Evolutionary conservation across 306 rosid genomes (phyloP), one percentile per base, ranked within the genome.

Genomic region (Trifolium pratense): DNA sequence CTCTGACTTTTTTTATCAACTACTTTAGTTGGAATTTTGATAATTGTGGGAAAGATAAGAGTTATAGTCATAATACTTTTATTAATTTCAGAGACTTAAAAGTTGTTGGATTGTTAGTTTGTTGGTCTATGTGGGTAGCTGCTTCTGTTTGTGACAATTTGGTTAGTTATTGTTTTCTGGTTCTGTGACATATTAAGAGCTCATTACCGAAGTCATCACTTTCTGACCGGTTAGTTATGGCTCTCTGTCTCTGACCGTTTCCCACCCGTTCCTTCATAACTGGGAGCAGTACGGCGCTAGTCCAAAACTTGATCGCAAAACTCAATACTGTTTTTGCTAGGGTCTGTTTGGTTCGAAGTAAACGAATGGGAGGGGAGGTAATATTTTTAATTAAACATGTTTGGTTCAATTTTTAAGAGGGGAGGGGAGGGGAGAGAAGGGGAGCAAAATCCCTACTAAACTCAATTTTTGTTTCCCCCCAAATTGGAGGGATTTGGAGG

Each of bases 31-130:
- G 29, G 46, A 18, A 63, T 40, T 78, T 17, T 9, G 14, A 52
- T 70, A 62, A 17, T 71, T 29, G 60, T 52, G 3, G 32, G 39
- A 32, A 66, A 23, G 56, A 66, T 23, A 43, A n/a, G 67, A 61
- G 55, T 23, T 66, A 18, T 42, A 42, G 17, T 40, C 34, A 3
- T 65, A 20, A 21, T 14, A 29, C 37, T 14, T 65, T 65, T 40
- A 65, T 14, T 65, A 65, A 40, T 65, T 40, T 17, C 37, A 21
- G 55, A 21, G 37, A 21, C 55, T 66, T 66, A 21, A 36, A 42
- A n/a, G 13, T 37, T 43, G 55, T 66, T 66, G 34, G 55, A 42
- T 13, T 23, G 56, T 42, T 66, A 18, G 51, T 39, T 64, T 66
- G 53, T 66, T 66, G 32, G 56, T 66, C 21, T 65, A 12, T 65